Percentiles rank a stretch among this genome's conserved stretches.
Evolutionary conservation across 2,329 filamentous ascomycete species (phyloP).

Genomic region (Sporothrix phasma): DNA sequence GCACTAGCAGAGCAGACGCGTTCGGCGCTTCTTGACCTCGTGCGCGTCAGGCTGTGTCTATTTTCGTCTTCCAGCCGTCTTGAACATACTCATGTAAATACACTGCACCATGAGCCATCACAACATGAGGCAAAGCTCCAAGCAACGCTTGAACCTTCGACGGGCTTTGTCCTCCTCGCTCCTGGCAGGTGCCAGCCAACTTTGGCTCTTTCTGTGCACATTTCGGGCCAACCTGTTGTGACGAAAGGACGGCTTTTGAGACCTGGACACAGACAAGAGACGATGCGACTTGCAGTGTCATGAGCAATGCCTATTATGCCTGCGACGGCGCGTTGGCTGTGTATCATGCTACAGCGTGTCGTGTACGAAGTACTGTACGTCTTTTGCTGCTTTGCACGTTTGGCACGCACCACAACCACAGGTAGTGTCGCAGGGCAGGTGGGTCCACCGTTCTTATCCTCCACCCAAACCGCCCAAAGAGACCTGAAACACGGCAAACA

Average conservation of each 20-base stretch:
- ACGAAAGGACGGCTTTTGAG: background rate
- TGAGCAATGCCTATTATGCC: background rate
- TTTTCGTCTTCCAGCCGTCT: background rate
- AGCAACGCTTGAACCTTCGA: background rate
- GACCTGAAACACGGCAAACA: constrained; percentile 15
- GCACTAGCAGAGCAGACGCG: background rate
- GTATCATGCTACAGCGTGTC: background rate
- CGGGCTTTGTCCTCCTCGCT: background rate
- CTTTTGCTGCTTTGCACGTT: background rate
- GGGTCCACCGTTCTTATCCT: background rate
- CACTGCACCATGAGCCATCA: background rate
- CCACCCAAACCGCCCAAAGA: background rate
- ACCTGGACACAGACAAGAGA: background rate
- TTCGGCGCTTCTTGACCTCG: background rate
- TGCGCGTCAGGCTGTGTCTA: background rate
- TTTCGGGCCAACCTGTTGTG: background rate
- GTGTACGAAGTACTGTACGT: background rate
- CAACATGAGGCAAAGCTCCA: background rate
- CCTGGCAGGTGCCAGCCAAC: background rate
- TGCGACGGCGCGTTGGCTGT: background rate
- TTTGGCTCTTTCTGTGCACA: background rate
- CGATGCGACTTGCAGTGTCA: background rate
- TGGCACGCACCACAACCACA: background rate
- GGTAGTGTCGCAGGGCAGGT: background rate
- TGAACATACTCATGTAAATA: background rate